Evolutionary conservation across 2,329 filamentous ascomycete species (phyloP), one percentile per base, ranked within the genome.

Genomic region (Fusarium veterinarium): DNA sequence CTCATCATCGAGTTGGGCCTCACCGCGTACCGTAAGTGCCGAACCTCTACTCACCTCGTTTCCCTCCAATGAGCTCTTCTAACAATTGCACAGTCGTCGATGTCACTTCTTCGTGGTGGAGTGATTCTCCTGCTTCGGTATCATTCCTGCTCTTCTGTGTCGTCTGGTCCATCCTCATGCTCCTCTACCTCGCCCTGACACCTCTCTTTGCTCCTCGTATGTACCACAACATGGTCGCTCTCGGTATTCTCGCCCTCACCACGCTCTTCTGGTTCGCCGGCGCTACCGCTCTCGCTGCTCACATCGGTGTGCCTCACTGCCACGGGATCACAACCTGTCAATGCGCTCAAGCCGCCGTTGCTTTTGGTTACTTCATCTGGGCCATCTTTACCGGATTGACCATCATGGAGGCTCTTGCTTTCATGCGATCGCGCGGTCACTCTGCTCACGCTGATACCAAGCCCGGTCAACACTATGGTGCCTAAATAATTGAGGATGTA

Each of bases 241-340:
- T 95, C 23, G 90, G 77, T 3, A 85, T 93, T 37, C 93, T 97
- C 77, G 85, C 85, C 51, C 74, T 96, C 30, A 96, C 93, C 14
- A 91, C 92, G 83, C 86, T 97, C 63, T 97, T 97, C 85, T 97
- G 95, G 95, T 96, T 98, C 79, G 91, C 92, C 1, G 94, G 94
- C 11, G 92, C 94, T 76, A 91, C 97, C 73, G 93, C 94, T 0
- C 82, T 95, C 16, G 94, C 92, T 1, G 91, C 90, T 25, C 86
- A 86, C 61, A 82, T 94, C 64, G 88, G 88, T 59, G 86, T 88
- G 20, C 83, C 89, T 0, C 81, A 79, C 13, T 83, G 87, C 63
- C 91, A 90, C 78, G 85, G 83, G 45, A 83, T 82, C 53, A 83
- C 81, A 23, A 85, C 84, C 20, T 95, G 93, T 80, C 84, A 85